A percentile compares a stretch with the other conserved stretches of the same genome.
These are phyloP conservation scores for Daldinia concentrica DNA, from an alignment of 495 filamentous ascomycete species.

Conservation along the genomic window DNA sequence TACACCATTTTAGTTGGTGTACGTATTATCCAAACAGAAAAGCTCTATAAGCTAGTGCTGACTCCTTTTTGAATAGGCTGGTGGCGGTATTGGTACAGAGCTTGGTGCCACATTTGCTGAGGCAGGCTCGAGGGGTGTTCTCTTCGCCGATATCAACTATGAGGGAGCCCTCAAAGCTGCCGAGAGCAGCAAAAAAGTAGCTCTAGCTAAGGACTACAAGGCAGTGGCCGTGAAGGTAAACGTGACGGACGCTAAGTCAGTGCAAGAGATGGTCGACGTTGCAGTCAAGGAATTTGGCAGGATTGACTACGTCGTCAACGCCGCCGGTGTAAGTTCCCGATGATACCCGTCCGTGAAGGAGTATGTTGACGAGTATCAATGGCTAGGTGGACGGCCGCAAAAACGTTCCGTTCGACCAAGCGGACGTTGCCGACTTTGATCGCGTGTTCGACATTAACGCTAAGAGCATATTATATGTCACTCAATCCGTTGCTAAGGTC, in stretches of 20 bases:
- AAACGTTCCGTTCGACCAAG: constrained; percentile 35
- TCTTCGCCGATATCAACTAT: constrained; percentile 50
- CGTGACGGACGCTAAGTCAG: constrained; percentile 47
- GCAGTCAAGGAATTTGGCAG: constrained; percentile 40
- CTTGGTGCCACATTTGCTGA: constrained; percentile 47
- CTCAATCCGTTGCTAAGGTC: constrained; percentile 47
- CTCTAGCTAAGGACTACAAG: constrained; percentile 36
- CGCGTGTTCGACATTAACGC: constrained; percentile 48
- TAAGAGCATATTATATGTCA: constrained; percentile 46
- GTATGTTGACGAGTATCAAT: background rate
- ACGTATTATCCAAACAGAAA: background rate
- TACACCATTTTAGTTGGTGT: background rate
- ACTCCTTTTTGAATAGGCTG: constrained; percentile 10
- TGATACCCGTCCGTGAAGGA: background rate
- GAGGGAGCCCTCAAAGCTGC: constrained; percentile 35
- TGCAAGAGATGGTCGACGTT: constrained; percentile 42
- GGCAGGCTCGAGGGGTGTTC: constrained; percentile 44
- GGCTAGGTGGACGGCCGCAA: background rate
- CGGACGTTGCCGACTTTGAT: constrained; percentile 40
- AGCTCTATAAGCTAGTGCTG: background rate
- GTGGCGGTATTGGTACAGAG: constrained; percentile 48
- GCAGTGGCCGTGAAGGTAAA: constrained; percentile 45
- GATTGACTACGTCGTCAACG: constrained; percentile 30
- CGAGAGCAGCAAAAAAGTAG: constrained; percentile 9
- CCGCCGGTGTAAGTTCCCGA: constrained; percentile 7